These are phyloP conservation scores for Ogataea hybrid DNA, from an alignment of 1,139 yeast genomes.

Conservation along the genomic window DNA sequence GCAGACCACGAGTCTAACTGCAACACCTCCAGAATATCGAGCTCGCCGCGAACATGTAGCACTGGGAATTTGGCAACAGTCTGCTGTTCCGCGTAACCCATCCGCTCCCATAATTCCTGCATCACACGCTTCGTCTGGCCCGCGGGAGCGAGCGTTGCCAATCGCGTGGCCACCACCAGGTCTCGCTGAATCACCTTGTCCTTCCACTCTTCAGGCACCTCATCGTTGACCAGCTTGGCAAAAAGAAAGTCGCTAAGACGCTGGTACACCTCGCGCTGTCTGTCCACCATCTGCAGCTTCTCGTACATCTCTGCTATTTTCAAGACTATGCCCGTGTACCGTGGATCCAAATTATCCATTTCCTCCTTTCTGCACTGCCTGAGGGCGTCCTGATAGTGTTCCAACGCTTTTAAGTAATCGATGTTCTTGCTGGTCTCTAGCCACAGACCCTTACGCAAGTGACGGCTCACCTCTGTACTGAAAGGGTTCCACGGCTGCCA, in stretches of 20 bases:
- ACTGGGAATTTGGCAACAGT: slow-evolving; percentile 18
- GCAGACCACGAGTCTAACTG: slow-evolving; percentile 15
- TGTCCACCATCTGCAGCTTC: slow-evolving; percentile 26
- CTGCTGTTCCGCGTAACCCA: slow-evolving; percentile 26
- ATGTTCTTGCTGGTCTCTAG: slow-evolving; percentile 75
- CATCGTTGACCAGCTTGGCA: slow-evolving; percentile 25
- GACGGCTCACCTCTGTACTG: slow-evolving; percentile 53
- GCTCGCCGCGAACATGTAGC: slow-evolving; percentile 3
- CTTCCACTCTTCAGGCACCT: slow-evolving; percentile 23
- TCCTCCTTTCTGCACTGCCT: slow-evolving; percentile 41
- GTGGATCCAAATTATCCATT: slow-evolving; percentile 59
- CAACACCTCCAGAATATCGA: slow-evolving; percentile 23
- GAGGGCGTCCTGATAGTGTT: slow-evolving; percentile 57
- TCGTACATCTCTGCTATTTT: slow-evolving; percentile 81
- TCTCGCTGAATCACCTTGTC: slow-evolving; percentile 29
- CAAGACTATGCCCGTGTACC: slow-evolving; percentile 82
- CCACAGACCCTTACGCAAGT: slow-evolving; percentile 74
- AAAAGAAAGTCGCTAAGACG: slow-evolving; percentile 27
- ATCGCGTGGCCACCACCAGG: slow-evolving; percentile 27
- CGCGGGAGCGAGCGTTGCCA: slow-evolving; percentile 23
- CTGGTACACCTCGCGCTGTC: slow-evolving; percentile 23
- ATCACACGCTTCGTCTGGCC: slow-evolving; percentile 11
- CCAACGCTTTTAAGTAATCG: slow-evolving; percentile 63
- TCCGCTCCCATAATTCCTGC: slow-evolving; percentile 23
- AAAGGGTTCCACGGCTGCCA: slow-evolving; percentile 37